Base-by-base conservation (phyloP, 2,329 filamentous ascomycete species). In the Diaporthe ampelina region DNA sequence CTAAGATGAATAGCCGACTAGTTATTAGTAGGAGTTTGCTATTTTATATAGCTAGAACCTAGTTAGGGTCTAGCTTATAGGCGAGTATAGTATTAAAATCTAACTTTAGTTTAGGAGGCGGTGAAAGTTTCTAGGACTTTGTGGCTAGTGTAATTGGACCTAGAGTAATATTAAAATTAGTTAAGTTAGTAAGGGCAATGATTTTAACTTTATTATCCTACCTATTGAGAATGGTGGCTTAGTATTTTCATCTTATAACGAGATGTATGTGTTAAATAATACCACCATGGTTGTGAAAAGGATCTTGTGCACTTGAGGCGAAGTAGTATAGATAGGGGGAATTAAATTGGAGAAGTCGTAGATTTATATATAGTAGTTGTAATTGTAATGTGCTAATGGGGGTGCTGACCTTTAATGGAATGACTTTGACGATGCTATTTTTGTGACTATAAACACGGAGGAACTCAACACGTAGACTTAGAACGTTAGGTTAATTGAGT, bases 401-500 rank as follows among this genome's bases (percentile, higher is more conserved):
- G 1, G 74, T 76, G 9, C 80, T 79, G 2, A 77, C 35, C 65
- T 78, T 79, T 9, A 81, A 59, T 2, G 72, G 6, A 1, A 29
- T 75, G 0, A 81, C 73, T n/a, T 40, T 70, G 48, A 81, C 77
- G 19, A 68, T 78, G 61, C 77, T 80, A 0, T 79, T 72, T 11
- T 58, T 11, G 32, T 40, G 56, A 37, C 75, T 77, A 69, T 79
- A 81, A 0, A 73, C 26, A 13, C 78, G 77, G 5, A 81, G 76
- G 45, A 79, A 81, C 24, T 81, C 77, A 58, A 80, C 6, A 59
- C 81, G 79, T 3, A 81, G 58, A n/a, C 70, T 79, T 1, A 79
- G 59, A 21, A 81, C 65, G 56, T 81, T 76, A 2, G 80, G 77
- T 56, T 80, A 79, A 40, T 48, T 48, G 3, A 21, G 17, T n/a